Evolutionary conservation across 257 asterid species (phyloP).

Genomic region (Eucommia ulmoides): DNA sequence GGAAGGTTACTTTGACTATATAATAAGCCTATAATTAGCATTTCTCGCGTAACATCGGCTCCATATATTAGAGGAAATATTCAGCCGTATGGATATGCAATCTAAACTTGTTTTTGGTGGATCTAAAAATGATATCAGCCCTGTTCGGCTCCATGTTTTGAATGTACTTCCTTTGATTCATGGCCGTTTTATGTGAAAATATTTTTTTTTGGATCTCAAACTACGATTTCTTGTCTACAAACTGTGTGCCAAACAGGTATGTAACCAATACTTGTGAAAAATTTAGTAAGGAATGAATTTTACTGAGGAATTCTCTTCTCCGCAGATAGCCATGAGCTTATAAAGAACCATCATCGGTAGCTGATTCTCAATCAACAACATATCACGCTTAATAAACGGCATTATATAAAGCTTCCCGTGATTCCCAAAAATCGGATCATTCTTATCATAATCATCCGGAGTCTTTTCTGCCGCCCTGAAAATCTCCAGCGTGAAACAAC

Average conservation of each 20-base stretch:
- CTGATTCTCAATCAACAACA: slow-evolving; percentile 34
- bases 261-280: too few species aligned
- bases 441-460: slow-evolving; percentile 9
- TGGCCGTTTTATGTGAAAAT: too few species aligned
- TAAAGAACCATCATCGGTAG: slow-evolving; percentile 18
- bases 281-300: too few species aligned
- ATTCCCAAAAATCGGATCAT: slow-evolving; percentile 34
- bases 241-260: too few species aligned
- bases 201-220: too few species aligned
- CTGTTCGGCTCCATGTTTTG: not conserved
- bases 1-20: not conserved
- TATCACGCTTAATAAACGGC: slow-evolving; percentile 24
- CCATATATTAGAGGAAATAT: not conserved
- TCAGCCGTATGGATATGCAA: not conserved
- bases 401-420: slow-evolving; percentile 27
- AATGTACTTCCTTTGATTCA: too few species aligned
- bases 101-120: too few species aligned
- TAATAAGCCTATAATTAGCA: not conserved
- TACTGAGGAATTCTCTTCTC: too few species aligned
- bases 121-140: not conserved
- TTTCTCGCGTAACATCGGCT: not conserved
- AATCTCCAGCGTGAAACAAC: slow-evolving; percentile 28
- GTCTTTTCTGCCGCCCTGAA: slow-evolving; percentile 1
- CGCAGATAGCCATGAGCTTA: slow-evolving; percentile 3
- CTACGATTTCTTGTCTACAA: slow-evolving; percentile 13